Evolutionary conservation across 192 early-diverging fungal species (phyloP).

Genomic region (Podila epicladia): DNA sequence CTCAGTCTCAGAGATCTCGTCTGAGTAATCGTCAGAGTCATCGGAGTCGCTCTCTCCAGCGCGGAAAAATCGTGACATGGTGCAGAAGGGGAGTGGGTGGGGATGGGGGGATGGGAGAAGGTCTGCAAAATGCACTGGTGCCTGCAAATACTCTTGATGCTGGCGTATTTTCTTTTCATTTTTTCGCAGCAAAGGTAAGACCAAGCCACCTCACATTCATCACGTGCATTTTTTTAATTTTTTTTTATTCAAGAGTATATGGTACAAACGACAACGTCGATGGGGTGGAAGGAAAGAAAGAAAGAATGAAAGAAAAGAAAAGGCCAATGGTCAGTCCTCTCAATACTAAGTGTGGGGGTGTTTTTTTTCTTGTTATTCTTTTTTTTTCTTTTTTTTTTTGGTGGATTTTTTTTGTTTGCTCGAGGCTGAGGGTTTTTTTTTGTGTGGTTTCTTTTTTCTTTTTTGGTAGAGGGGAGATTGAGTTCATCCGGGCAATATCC

Average conservation of each 20-base stretch:
- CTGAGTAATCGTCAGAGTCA: conserved; percentile 66
- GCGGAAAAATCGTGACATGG: conserved; percentile 92
- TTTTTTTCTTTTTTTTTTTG: neutral
- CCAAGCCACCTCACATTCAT: too few relatives aligned
- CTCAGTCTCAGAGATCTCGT: conserved; percentile 56
- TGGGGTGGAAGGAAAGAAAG: neutral
- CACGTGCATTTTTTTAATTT: too few relatives aligned
- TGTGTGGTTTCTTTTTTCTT: conserved; percentile 4
- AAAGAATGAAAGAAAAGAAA: neutral
- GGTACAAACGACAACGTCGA: conserved; percentile 3
- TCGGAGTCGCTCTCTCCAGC: conserved; percentile 75
- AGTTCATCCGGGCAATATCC: neutral
- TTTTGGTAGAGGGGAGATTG: neutral
- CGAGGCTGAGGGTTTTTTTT: neutral
- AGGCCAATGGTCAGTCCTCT: neutral
- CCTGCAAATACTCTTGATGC: neutral
- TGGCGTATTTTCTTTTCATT: neutral
- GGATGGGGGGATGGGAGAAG: neutral
- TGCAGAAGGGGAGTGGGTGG: conserved; percentile 3
- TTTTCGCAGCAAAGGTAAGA: too few relatives aligned
- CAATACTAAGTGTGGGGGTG: too few relatives aligned
- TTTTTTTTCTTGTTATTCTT: neutral
- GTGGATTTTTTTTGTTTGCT: neutral
- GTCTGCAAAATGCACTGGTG: neutral
- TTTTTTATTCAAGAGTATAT: too few relatives aligned